Conservation (phyloP, 148 eudicot genomes). For the Rhododendron vialii region DNA sequence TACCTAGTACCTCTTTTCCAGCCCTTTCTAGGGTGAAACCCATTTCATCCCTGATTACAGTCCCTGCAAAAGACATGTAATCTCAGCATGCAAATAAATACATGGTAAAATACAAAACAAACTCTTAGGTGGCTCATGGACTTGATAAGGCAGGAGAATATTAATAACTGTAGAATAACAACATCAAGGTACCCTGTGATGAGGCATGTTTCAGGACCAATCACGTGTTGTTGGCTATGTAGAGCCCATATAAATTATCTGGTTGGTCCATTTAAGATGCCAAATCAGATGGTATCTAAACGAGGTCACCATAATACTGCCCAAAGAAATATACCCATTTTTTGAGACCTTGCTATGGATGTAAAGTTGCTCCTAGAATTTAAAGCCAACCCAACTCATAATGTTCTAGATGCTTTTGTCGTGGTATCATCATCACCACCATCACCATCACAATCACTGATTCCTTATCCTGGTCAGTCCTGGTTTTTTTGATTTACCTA, state of each 20-base stretch:
- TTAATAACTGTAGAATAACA: neutral
- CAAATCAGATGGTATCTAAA: neutral
- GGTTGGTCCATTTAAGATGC: neutral
- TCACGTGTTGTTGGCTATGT: neutral
- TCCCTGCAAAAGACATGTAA: conserved; percentile 39
- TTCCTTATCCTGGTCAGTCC: neutral
- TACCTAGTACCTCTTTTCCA: conserved; percentile 57
- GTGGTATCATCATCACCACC: neutral
- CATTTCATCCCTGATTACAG: conserved; percentile 73
- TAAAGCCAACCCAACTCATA: neutral
- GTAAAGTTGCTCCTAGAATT: neutral
- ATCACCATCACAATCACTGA: neutral
- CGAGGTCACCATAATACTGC: neutral
- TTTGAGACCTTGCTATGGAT: neutral
- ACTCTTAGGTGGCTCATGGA: neutral
- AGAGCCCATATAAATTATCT: neutral
- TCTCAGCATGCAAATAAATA: neutral
- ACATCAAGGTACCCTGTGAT: neutral
- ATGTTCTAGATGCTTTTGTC: neutral
- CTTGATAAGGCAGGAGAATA: neutral
- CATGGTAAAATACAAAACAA: neutral
- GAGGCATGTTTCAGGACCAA: neutral
- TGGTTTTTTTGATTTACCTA: neutral
- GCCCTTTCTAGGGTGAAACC: conserved; percentile 75
- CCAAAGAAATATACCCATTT: neutral